These are phyloP conservation scores for Pichia phayaonensis DNA, from an alignment of 805 yeast species.

Conservation along the genomic window DNA sequence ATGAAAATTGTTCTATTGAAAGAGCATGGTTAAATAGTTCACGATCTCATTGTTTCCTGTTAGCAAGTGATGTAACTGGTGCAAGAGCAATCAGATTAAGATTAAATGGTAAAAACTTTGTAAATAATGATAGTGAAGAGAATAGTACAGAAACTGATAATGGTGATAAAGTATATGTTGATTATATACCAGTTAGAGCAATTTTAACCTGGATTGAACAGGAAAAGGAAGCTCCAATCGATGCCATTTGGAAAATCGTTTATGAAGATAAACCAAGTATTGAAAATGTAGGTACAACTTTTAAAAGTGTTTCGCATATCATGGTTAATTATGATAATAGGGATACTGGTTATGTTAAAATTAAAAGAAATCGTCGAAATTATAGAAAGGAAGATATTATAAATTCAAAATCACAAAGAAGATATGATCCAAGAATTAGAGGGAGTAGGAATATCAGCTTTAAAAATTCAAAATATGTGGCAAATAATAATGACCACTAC, in stretches of 20 bases:
- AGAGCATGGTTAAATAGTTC: constrained; percentile 38
- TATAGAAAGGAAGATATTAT: not conserved
- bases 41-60: constrained; percentile 36
- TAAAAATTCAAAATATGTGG: not conserved
- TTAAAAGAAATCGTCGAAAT: not conserved
- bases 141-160: not conserved
- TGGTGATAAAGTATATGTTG: constrained; percentile 23
- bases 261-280: constrained; percentile 30
- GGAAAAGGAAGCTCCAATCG: constrained; percentile 36
- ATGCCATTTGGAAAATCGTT: constrained; percentile 39
- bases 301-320: constrained; percentile 25
- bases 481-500: not conserved
- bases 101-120: constrained; percentile 30
- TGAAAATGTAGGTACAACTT: constrained; percentile 19
- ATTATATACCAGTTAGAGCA: constrained; percentile 39
- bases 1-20: constrained; percentile 26
- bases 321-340: constrained; percentile 29
- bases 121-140: constrained; percentile 14
- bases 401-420: not conserved
- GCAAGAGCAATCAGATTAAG: constrained; percentile 30
- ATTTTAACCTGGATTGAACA: constrained; percentile 39
- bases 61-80: constrained; percentile 34
- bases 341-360: constrained; percentile 27
- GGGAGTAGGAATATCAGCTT: not conserved
- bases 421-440: not conserved